A percentile compares a stretch with the other conserved stretches of the same genome.
Conservation (phyloP, 768 basidiomycete genomes). For the Psilocybe sp. region DNA sequence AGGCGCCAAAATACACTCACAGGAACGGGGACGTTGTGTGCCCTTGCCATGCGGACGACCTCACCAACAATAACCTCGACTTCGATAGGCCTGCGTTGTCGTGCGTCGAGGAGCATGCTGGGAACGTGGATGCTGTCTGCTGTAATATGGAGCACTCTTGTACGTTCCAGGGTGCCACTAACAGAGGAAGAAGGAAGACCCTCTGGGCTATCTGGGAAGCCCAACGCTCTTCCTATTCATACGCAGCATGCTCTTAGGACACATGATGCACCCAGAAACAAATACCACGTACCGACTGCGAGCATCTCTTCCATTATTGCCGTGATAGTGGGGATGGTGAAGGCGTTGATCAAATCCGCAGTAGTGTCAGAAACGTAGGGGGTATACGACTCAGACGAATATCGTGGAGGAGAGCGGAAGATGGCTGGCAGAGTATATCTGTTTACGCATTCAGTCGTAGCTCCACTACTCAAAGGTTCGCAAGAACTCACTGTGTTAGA, state of each 20-base stretch:
- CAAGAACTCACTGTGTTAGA: conserved; percentile 36
- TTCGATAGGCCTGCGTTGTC: conserved; percentile 57
- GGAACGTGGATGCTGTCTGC: conserved; percentile 47
- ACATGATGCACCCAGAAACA: neutral
- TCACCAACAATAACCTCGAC: conserved; percentile 67
- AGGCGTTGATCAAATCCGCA: conserved; percentile 35
- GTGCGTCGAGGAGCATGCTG: conserved; percentile 62
- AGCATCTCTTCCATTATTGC: conserved; percentile 45
- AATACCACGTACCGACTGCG: conserved; percentile 2
- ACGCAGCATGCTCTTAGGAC: neutral
- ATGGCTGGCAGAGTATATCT: conserved; percentile 48
- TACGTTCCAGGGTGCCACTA: conserved; percentile 35
- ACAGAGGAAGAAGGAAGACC: conserved; percentile 46
- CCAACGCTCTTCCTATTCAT: conserved; percentile 37
- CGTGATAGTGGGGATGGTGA: conserved; percentile 46
- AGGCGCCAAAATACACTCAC: conserved; percentile 33
- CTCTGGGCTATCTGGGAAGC: conserved; percentile 41
- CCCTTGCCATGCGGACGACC: conserved; percentile 51
- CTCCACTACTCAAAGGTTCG: neutral
- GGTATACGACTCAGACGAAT: conserved; percentile 30
- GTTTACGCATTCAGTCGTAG: neutral
- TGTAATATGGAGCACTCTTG: conserved; percentile 32
- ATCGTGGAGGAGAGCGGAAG: conserved; percentile 43
- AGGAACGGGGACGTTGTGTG: conserved; percentile 42
- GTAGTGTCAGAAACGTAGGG: conserved; percentile 40